Base-by-base conservation (phyloP, 805 yeast species). In the Cyberlindnera maclurae region DNA sequence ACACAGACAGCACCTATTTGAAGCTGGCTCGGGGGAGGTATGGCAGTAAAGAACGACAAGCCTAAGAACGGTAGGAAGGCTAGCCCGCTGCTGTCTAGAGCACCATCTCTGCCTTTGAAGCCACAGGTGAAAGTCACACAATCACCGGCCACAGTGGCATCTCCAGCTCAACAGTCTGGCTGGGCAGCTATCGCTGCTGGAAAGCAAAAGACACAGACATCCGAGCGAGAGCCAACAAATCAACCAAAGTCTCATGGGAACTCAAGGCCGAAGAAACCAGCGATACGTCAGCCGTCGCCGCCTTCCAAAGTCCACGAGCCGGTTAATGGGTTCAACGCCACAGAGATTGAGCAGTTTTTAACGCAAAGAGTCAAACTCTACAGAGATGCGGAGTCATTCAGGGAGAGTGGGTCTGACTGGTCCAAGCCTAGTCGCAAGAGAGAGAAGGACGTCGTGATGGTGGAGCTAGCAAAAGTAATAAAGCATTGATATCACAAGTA, bases 141-240 rank as follows among this genome's bases (percentile, higher is more conserved):
- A 7, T 11, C 28, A 12, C 4, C 20, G 30, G n/a, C 36, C 9
- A 18, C 26, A 12, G 26, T 13, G 22, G 29, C 36, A 3, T 7
- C 37, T 5, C 28, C 16, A 18, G 27, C 22, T 9, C 32, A 13
- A 29, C 34, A 32, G 11, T 33, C 37, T 24, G 52, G 50, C 1
- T 49, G 52, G 52, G 52, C 52, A 8, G 45, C 50, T 26, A 40
- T 44, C 26, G 49, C 47, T 4, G 50, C 49, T 12, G 35, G 39
- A 3, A 41, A 35, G 29, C 20, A n/a, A 36, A 36, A 18, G 34
- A 30, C 26, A 12, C 31, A 26, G 18, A 24, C 12, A 26, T 11
- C 20, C 9, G 31, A 31, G 33, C 33, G 27, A 4, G 15, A 17
- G 12, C 28, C 22, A 15, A 15, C 29, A 2, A 31, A 18, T 10